phyloP scores from a whole-genome alignment of 768 basidiomycete species.

The Suillus alpinus region DNA sequence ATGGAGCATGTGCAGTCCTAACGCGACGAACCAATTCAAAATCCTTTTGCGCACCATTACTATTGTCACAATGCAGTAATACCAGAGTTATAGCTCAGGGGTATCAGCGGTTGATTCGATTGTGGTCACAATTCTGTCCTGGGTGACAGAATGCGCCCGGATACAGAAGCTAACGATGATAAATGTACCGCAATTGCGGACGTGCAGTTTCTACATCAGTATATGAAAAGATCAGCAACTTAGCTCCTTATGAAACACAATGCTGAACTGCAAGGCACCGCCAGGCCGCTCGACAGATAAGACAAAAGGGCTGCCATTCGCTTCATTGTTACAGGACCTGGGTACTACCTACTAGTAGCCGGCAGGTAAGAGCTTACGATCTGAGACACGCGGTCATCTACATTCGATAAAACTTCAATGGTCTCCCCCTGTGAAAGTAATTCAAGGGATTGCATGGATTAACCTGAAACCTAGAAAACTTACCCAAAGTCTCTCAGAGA shows the following conservation, averaged over 20 bases:
- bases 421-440: slow-evolving; percentile 20
- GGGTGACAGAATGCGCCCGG: neutral
- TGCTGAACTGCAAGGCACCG: neutral
- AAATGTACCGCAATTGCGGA: neutral
- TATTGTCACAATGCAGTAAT: neutral
- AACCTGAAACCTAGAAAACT: neutral
- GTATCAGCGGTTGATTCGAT: neutral
- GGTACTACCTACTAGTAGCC: neutral
- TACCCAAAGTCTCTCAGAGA: slow-evolving; percentile 34
- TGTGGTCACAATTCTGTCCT: neutral
- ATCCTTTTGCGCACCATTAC: neutral
- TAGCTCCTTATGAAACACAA: neutral
- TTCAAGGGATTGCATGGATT: neutral
- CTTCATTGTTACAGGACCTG: neutral
- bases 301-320: neutral
- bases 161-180: neutral
- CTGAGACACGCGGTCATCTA: slow-evolving; percentile 19
- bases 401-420: slow-evolving; percentile 14
- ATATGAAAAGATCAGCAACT: neutral
- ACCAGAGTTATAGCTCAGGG: neutral
- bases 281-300: neutral
- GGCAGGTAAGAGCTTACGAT: slow-evolving; percentile 7
- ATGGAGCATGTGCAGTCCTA: neutral
- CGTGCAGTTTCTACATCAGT: neutral
- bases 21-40: neutral